Percentiles rank a stretch among this genome's conserved stretches.
Conservation (phyloP, 164 flowering plant genomes). For the Akebia trifoliata region DNA sequence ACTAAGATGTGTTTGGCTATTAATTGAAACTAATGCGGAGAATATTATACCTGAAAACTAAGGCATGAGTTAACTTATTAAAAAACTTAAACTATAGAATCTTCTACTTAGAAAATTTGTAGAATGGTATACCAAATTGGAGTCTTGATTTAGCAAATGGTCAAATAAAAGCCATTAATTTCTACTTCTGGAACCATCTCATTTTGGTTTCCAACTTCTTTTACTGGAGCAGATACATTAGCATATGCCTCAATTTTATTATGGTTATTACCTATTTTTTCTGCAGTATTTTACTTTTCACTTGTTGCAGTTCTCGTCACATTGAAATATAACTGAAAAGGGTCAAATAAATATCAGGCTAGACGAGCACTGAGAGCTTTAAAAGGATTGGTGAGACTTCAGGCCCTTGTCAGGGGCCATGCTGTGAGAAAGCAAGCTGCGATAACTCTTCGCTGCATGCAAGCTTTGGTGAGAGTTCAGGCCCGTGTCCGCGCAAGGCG, state of each 20-base stretch:
- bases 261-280: background rate
- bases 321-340: background rate
- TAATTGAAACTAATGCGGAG: background rate
- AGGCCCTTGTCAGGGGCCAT: slow-evolving; percentile 97
- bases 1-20: no score
- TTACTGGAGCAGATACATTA: no score
- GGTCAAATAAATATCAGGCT: slow-evolving; percentile 45
- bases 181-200: background rate
- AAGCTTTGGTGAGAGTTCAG: slow-evolving; percentile 97
- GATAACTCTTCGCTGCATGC: slow-evolving; percentile 95
- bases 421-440: slow-evolving; percentile 99
- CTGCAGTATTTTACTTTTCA: background rate
- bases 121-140: no score
- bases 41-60: background rate
- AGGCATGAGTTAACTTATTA: background rate
- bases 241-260: no score
- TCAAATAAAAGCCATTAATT: background rate
- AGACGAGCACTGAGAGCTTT: slow-evolving; percentile 92
- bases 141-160: background rate
- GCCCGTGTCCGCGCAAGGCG: slow-evolving; percentile 98
- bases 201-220: background rate
- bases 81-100: no score
- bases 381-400: slow-evolving; percentile 95
- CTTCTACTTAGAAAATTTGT: no score
- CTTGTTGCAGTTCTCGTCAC: background rate